Evolutionary conservation across 1,284 basidiomycete species (phyloP).

Genomic region (Hymenochaete sp.): DNA sequence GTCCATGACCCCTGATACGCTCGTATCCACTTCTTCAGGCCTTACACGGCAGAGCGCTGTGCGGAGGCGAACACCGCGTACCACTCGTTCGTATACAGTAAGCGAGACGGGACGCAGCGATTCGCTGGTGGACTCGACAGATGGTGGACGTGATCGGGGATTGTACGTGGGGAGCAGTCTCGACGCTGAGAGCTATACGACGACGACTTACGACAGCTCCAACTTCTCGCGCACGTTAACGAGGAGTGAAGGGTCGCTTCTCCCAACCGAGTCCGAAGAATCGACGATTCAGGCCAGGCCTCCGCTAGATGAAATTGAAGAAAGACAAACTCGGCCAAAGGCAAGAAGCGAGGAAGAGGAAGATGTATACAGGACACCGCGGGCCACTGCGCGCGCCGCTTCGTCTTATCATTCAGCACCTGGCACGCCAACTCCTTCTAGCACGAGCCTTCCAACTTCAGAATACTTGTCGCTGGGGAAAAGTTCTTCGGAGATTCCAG

Average conservation of each 20-base stretch:
- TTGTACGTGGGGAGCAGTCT: conserved; percentile 11
- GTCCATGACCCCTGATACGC: conserved; percentile 13
- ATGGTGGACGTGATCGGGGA: conserved; percentile 49
- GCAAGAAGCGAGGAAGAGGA: conserved; percentile 6
- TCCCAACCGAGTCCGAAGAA: conserved; percentile 16
- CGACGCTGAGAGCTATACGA: conserved; percentile 20
- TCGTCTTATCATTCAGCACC: conserved; percentile 13
- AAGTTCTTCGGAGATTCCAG: conserved; percentile 18
- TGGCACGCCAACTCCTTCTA: conserved; percentile 16
- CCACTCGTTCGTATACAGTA: conserved; percentile 33
- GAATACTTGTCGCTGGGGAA: conserved; percentile 20
- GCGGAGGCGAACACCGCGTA: conserved; percentile 40
- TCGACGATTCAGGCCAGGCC: conserved; percentile 1
- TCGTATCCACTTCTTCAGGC: conserved; percentile 16
- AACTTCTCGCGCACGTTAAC: conserved; percentile 1
- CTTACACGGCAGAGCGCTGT: conserved; percentile 53
- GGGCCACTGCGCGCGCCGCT: conserved; percentile 4
- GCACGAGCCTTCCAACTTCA: conserved; percentile 7
- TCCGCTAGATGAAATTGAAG: not conserved
- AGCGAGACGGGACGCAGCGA: conserved; percentile 10
- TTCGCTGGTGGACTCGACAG: conserved; percentile 21
- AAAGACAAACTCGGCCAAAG: not conserved
- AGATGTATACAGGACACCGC: conserved; percentile 13
- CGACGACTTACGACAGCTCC: conserved; percentile 12
- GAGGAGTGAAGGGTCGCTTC: too few relatives aligned